These are phyloP conservation scores for Colletotrichum kahawae DNA, from an alignment of 2,329 filamentous ascomycete species.

Conservation along the genomic window DNA sequence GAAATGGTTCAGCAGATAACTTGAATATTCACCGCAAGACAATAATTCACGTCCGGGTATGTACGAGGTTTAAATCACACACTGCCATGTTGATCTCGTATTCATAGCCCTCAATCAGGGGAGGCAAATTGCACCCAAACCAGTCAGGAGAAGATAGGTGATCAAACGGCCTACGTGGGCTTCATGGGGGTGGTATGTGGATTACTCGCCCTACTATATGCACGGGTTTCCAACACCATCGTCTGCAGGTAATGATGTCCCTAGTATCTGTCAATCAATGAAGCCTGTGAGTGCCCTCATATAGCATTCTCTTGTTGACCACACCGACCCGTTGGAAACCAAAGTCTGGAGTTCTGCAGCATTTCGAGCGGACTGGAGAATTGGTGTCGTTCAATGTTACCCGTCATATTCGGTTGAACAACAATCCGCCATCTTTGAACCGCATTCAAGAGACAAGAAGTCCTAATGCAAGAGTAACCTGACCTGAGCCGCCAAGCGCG, in stretches of 20 bases:
- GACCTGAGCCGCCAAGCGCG: constrained; percentile 10
- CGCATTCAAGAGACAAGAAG: background rate
- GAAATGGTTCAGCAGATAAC: background rate
- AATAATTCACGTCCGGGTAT: background rate
- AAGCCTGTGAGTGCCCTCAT: background rate
- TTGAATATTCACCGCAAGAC: background rate
- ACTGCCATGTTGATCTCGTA: background rate
- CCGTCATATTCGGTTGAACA: background rate
- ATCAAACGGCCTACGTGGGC: background rate
- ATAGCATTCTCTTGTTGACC: background rate
- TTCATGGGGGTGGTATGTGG: background rate
- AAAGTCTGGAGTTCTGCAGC: background rate
- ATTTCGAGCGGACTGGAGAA: background rate
- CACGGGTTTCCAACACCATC: rapidly evolving
- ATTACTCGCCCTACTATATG: background rate
- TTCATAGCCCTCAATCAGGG: background rate
- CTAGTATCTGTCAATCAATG: background rate
- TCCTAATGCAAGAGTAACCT: background rate
- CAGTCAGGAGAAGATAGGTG: background rate
- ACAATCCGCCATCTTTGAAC: background rate
- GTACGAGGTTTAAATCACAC: background rate
- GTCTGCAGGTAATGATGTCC: background rate
- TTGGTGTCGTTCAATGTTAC: background rate
- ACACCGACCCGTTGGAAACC: background rate
- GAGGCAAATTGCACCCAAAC: background rate